Evolutionary conservation across 768 basidiomycete genomes (phyloP), one percentile per base, ranked within the genome.

Genomic region (Udeniomyces megalosporus): DNA sequence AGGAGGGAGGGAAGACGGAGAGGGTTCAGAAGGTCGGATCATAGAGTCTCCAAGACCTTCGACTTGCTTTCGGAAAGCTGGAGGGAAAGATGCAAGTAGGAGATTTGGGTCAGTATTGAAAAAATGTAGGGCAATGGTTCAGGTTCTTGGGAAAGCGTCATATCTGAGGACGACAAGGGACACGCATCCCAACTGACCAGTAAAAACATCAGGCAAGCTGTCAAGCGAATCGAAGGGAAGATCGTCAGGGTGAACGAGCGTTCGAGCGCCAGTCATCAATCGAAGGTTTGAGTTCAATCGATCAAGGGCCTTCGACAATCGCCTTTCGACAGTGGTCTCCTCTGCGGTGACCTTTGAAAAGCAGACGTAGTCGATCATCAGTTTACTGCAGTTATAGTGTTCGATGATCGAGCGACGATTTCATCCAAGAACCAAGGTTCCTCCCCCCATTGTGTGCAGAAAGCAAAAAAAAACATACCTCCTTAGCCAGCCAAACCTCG

Each of bases 41-140:
- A 76, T 74, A 12, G 66, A 63, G 15, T 70, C 68, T 0, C 70
- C 71, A 11, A 76, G 67, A 0, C 70, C 73, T 66, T 77, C 77
- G 35, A 76, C 73, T 28, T 69, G 69, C 66, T 75, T 76, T 35
- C 77, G 68, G 66, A 77, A 42, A 8, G 38, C 38, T 42, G 38
- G 17, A 42, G 17, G 8, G 17, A 8, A 17, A 42, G 17, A 17
- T 8, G 17, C 10, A 42, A 78, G 4, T 67, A 67, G 0, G 77
- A 77, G 60, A 75, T n/a, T n/a, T n/a, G 17, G 38, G 38, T 17
- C 38, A 78, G 52, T 77, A 73, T 67, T 76, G 74, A 31, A 56
- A 54, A 4, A 50, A n/a, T n/a, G n/a, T n/a, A n/a, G n/a, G n/a
- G n/a, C n/a, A n/a, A n/a, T n/a, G n/a, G n/a, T n/a, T n/a, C n/a